Evolutionary conservation across 2,329 filamentous ascomycete genomes (phyloP), one percentile per base, ranked within the genome.

Genomic region (Colletotrichum brevisporum): DNA sequence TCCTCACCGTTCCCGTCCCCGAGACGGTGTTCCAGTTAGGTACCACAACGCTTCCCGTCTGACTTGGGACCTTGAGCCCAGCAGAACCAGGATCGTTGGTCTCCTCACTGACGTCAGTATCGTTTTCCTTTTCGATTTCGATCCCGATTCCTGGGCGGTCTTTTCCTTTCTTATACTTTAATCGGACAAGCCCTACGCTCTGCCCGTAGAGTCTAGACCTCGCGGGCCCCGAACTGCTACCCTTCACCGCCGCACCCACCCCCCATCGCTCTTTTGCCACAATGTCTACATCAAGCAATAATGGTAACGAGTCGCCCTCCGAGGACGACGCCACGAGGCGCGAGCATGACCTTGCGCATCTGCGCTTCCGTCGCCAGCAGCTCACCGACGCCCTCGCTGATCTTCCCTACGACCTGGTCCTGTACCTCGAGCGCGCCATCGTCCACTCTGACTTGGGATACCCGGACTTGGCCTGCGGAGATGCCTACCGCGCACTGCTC

Each of bases 401-500:
- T 8, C 78, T 81, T 5, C 86, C 89, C 1, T 91, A 91, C 75
- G 89, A 92, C 73, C 78, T 90, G 43, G 83, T 92, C 63, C 83
- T 91, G 8, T 91, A 91, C 72, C 83, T 93, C 63, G 86, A 91
- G 71, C 89, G 95, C 39, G 94, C 94, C 26, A 82, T 88, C 41
- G 84, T 92, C 50, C 90, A 98, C 79, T 87, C 90, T 16, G 84
- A 89, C 53, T 85, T 98, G 54, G 93, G 90, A 45, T 98, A 97
- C 79, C 94, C 94, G 0, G 96, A 99, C 78, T 88, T 99, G 47
- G 94, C 94, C 5, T 91, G 92, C 12, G 94, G 94, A 41, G 95
- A 98, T 83, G 94, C 94, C 5, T 98, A 98, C 78, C 91, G 92
- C 63, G 94, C 95, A 1, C 86, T 98, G n/a, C 88, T 97, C 4